Percentiles rank a stretch among this genome's conserved stretches.
Evolutionary conservation across 2,329 filamentous ascomycete species (phyloP).

Genomic region (Ploettnerulaceae sp.): DNA sequence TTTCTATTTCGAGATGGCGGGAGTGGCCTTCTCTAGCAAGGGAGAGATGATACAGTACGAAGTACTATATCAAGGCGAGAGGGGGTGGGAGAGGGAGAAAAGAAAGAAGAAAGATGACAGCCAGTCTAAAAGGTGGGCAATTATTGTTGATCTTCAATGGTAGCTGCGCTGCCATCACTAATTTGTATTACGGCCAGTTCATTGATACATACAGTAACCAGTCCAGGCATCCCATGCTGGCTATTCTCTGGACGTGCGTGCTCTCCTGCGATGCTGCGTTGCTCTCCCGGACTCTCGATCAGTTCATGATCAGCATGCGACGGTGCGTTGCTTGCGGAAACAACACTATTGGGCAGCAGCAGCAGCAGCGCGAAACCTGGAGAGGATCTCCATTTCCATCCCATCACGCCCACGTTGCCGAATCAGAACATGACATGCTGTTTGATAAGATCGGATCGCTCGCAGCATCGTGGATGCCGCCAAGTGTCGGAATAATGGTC

Average conservation of each 20-base stretch:
- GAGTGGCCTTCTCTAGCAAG: background rate
- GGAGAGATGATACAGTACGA: background rate
- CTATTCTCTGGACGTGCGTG: too few relatives aligned
- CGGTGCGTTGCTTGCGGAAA: too few relatives aligned
- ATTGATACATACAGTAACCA: too few relatives aligned
- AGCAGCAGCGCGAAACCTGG: background rate
- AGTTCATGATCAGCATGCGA: conserved; percentile 16
- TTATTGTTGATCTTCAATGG: background rate
- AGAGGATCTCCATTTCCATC: conserved; percentile 6
- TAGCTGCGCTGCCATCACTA: too few relatives aligned
- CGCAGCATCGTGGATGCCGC: too few relatives aligned
- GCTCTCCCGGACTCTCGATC: too few relatives aligned
- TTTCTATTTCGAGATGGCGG: background rate
- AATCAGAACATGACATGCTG: background rate
- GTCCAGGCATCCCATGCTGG: too few relatives aligned
- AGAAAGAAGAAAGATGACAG: too few relatives aligned
- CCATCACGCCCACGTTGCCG: conserved; percentile 6
- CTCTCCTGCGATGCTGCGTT: too few relatives aligned
- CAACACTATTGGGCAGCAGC: too few relatives aligned
- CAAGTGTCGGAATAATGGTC: too few relatives aligned
- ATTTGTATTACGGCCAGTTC: too few relatives aligned
- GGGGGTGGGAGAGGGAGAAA: background rate
- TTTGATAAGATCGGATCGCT: conserved; percentile 1
- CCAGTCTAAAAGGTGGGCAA: background rate
- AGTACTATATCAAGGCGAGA: background rate